phyloP scores from a whole-genome alignment of 192 early-diverging fungal species.

The Rhizoclosmatium sp. region DNA sequence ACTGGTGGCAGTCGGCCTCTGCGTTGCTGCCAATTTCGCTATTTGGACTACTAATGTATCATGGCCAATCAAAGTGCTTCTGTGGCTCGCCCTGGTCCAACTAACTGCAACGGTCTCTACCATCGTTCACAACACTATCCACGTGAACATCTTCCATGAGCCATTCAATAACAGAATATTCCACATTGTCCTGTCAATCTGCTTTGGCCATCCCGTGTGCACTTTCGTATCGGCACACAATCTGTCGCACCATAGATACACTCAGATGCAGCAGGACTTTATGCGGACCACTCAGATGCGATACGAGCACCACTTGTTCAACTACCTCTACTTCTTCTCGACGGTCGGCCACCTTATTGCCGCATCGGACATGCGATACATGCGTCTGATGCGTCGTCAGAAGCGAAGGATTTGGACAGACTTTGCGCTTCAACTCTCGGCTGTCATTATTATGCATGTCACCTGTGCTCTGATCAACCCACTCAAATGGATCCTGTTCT shows the following conservation, averaged over 20 bases:
- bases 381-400: conserved; percentile 8
- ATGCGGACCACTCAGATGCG: conserved; percentile 16
- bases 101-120: conserved; percentile 3
- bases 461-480: not conserved
- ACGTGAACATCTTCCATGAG: not conserved
- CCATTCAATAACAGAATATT: not conserved
- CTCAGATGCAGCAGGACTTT: not conserved
- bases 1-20: not conserved
- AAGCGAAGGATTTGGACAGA: not conserved
- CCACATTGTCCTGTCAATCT: conserved; percentile 1
- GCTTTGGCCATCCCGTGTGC: conserved; percentile 22
- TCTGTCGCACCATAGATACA: conserved; percentile 1
- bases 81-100: conserved; percentile 4
- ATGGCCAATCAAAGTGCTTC: not conserved
- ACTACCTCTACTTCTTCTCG: not conserved
- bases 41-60: not conserved
- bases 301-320: not conserved
- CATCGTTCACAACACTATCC: conserved; percentile 15
- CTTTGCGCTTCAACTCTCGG: not conserved
- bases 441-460: not conserved
- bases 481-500: conserved; percentile 2
- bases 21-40: not conserved
- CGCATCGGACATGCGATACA: conserved; percentile 2
- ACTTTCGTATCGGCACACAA: conserved; percentile 11
- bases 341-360: not conserved